phyloP scores from a whole-genome alignment of 2,329 filamentous ascomycete genomes.

The Stagonosporopsis cucurbitacearum region DNA sequence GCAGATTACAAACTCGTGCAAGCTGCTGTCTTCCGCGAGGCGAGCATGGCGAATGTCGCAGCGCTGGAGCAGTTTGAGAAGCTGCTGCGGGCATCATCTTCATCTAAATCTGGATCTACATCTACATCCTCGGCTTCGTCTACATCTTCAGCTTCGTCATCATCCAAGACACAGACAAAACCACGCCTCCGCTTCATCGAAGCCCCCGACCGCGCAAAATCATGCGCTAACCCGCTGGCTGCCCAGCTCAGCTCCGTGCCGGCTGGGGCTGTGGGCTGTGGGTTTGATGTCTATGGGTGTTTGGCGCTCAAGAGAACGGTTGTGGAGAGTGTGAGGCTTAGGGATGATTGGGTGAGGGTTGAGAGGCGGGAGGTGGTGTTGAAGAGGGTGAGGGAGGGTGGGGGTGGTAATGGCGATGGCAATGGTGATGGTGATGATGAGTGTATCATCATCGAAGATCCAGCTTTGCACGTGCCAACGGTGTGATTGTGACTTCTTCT shows the following conservation, averaged over 20 bases:
- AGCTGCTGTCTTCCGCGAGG: background rate
- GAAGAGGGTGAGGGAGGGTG: background rate
- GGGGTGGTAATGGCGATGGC: no score
- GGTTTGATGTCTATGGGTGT: constrained; percentile 10
- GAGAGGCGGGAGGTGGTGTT: background rate
- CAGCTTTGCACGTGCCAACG: background rate
- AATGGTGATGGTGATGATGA: background rate
- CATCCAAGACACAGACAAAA: no score
- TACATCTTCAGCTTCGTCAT: no score
- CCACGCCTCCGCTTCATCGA: no score
- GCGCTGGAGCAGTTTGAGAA: background rate
- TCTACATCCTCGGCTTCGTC: no score
- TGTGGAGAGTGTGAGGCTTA: background rate
- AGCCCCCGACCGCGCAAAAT: background rate
- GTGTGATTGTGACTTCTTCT: background rate
- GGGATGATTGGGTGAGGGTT: background rate
- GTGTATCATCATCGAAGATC: background rate
- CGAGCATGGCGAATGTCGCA: background rate
- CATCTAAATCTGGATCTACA: no score
- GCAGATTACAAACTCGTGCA: background rate
- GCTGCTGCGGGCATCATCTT: background rate
- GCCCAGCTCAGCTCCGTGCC: constrained; percentile 8
- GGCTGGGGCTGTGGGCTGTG: constrained; percentile 17
- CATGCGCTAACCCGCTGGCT: no score
- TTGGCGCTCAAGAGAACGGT: constrained; percentile 9